phyloP scores from a whole-genome alignment of 1,284 basidiomycete species.

The Cryptococcus depauperatus region DNA sequence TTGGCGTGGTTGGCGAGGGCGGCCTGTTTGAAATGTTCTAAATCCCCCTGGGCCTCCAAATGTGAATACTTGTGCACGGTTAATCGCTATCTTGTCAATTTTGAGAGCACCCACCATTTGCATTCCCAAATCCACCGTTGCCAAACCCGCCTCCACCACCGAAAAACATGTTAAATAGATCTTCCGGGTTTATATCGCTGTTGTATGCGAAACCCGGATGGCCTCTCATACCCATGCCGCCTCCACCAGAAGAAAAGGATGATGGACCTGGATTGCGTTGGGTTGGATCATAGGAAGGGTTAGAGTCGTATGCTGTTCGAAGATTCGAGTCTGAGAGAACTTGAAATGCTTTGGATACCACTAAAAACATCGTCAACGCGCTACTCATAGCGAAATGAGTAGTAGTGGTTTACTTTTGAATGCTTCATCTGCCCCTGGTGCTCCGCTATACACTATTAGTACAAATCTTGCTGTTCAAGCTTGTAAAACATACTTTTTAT shows the following conservation, averaged over 20 bases:
- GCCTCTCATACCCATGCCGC: constrained; percentile 37
- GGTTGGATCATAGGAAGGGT: constrained; percentile 80
- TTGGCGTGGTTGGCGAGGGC: constrained; percentile 35
- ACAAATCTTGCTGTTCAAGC: not conserved
- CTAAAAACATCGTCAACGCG: too few relatives aligned
- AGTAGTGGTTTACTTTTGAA: constrained; percentile 92
- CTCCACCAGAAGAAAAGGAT: constrained; percentile 49
- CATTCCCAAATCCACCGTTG: constrained; percentile 50
- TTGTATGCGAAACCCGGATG: constrained; percentile 54
- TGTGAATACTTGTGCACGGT: constrained; percentile 27
- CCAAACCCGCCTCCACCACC: constrained; percentile 54
- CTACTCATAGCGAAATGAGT: too few relatives aligned
- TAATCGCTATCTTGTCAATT: not conserved
- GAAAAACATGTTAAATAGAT: constrained; percentile 99
- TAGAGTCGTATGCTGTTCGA: constrained; percentile 78
- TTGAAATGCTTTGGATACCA: constrained; percentile 97
- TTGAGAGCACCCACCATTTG: constrained; percentile 27
- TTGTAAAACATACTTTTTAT: constrained; percentile 61
- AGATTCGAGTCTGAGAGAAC: constrained; percentile 89
- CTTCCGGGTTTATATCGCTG: constrained; percentile 86
- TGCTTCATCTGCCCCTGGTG: constrained; percentile 95
- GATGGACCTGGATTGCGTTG: constrained; percentile 66
- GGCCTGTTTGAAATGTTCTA: constrained; percentile 47
- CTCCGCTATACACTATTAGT: constrained; percentile 50
- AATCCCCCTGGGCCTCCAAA: constrained; percentile 60